phyloP scores from a whole-genome alignment of 805 yeast genomes.

The Ogataea polymorpha region DNA sequence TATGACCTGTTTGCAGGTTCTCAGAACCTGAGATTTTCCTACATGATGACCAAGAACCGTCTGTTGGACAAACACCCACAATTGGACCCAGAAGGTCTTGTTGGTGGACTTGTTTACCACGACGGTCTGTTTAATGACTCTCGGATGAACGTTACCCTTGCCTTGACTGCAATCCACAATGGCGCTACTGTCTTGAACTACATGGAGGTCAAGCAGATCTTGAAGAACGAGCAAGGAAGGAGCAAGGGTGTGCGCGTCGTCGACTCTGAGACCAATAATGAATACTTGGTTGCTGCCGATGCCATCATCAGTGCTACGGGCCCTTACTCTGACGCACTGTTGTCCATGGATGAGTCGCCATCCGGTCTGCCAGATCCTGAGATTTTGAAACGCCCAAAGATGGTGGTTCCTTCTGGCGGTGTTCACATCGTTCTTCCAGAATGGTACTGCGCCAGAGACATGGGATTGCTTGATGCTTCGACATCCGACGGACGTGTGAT shows the following conservation, averaged over 20 bases:
- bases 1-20: slow-evolving; percentile 91
- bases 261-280: slow-evolving; percentile 68
- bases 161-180: slow-evolving; percentile 76
- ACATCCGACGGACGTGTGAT: slow-evolving; percentile 95
- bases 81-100: slow-evolving; percentile 73
- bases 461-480: slow-evolving; percentile 88
- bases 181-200: slow-evolving; percentile 92
- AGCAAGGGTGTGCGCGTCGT: slow-evolving; percentile 72
- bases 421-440: slow-evolving; percentile 92
- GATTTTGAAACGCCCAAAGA: slow-evolving; percentile 45
- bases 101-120: slow-evolving; percentile 90
- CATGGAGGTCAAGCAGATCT: slow-evolving; percentile 71
- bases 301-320: slow-evolving; percentile 91
- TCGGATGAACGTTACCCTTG: slow-evolving; percentile 82
- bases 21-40: slow-evolving; percentile 78
- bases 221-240: slow-evolving; percentile 59
- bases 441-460: slow-evolving; percentile 79
- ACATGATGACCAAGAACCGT: slow-evolving; percentile 61
- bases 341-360: slow-evolving; percentile 80
- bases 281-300: slow-evolving; percentile 61
- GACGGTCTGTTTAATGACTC: slow-evolving; percentile 95
- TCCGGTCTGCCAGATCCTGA: slow-evolving; percentile 52
- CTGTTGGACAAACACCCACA: slow-evolving; percentile 80
- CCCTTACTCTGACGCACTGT: slow-evolving; percentile 79
- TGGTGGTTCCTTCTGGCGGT: slow-evolving; percentile 95